Base-by-base conservation (phyloP, 208 protist species). In the Tetramitus jugosus region DNA sequence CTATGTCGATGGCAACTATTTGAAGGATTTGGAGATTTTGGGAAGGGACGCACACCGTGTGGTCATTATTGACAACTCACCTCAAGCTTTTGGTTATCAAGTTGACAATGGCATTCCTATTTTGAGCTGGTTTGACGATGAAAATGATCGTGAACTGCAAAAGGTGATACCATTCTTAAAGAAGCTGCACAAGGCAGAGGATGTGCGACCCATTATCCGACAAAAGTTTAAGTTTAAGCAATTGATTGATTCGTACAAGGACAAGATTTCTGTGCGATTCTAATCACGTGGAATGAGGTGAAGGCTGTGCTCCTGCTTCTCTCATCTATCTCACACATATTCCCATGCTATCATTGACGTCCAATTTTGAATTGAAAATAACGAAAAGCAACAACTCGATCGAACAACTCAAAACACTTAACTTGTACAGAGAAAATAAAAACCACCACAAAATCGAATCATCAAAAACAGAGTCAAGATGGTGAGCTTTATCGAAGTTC, bases 1-100 rank as follows among this genome's bases (percentile, higher is more conserved):
- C n/a, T 87, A 85, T 68, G 89, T 93, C 76, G 82, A 71, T 39
- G 52, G 65, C 14, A 89, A 87, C 1, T 78, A 92, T 29, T 79
- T 90, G 81, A 80, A 80, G 29, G 53, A 93, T 10, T 87, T 90
- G 2, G 76, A 53, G 10, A 49, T 83, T 3, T 72, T 88, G 26
- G 80, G 76, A 8, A 78, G 86, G 23, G 86, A 87, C 52, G 71
- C 88, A 17, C 6, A 61, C 2, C 43, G 60, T 42, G 39, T 65
- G 3, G 39, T 84, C 4, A 82, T 87, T 49, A 77, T 87, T 13
- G 84, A 87, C 60, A 86, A 87, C 60, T 82, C 81, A 14, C 82
- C 82, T 26, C 82, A 85, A 72, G 82, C 82, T 17, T 87, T 84
- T 40, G 82, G 61, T 14, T 84, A 76, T 60, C 82, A 87, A 45